Base-by-base conservation (phyloP, 306 rosid genomes). In the Gynostemma pentaphyllum region DNA sequence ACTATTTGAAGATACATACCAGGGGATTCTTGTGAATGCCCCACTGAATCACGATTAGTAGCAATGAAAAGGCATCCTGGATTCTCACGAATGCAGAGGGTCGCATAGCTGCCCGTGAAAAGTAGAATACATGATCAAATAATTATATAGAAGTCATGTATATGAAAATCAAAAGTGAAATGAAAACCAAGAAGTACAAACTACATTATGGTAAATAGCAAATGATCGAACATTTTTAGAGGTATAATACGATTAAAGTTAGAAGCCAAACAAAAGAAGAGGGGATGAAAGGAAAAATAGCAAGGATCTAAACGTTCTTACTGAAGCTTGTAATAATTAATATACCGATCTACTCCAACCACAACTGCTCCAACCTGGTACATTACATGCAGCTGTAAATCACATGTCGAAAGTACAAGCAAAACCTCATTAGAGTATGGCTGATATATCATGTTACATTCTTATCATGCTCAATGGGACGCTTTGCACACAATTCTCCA, bases 11-110 rank as follows among this genome's bases (percentile, higher is more conserved):
- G 45, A 72, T 5, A 63, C 47, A 69, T 48, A 92, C 95, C 98
- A 7, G 98, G 95, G 89, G 86, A 78, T 74, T 86, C 98, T 88
- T 92, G 96, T 76, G 67, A 82, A 56, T 88, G 87, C 45, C 96
- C 98, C 36, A 73, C 79, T 49, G 98, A 85, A 40, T 92, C 96
- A 18, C 95, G 90, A 71, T 92, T 88, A 53, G 96, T 92, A 42
- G 98, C 98, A 63, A 92, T 82, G 72, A 92, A 92, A 48, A 92
- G 88, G 83, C 98, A 92, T 74, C 96, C 98, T 5, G 95, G 96
- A 72, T 88, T 92, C 82, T 88, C 95, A 11, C 95, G 90, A 67
- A 92, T 68, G 86, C 98, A 92, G 45, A 88, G 96, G 64, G 98
- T 92, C 60, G 81, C 98, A 57, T 92, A 91, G 80, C 96, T 88